These are phyloP conservation scores for Calcarisporium arbuscula DNA, from an alignment of 2,329 filamentous ascomycete species.

Conservation along the genomic window DNA sequence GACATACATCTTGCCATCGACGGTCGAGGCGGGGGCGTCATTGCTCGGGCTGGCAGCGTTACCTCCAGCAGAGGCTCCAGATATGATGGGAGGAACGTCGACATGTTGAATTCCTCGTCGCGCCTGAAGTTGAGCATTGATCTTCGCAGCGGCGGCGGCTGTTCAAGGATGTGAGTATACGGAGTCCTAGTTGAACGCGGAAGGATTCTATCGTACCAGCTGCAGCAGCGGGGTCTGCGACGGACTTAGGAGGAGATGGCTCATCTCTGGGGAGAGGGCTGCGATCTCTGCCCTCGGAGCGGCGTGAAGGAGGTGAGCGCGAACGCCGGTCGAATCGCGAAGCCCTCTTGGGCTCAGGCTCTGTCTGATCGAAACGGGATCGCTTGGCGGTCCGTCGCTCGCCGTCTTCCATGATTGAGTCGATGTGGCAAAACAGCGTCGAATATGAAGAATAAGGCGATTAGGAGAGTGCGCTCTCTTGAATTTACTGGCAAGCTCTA, in stretches of 20 bases:
- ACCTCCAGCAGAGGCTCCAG: constrained; percentile 46
- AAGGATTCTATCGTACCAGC: constrained; percentile 62
- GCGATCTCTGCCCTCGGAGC: constrained; percentile 69
- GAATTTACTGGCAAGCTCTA: too few species aligned
- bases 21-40: constrained; percentile 22
- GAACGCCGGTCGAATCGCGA: constrained; percentile 92
- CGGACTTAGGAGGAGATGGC: constrained; percentile 35
- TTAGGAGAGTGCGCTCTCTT: not conserved
- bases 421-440: not conserved
- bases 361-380: constrained; percentile 90
- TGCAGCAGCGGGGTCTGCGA: constrained; percentile 66
- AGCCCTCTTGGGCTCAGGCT: constrained; percentile 66
- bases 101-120: constrained; percentile 88
- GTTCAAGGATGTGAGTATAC: constrained; percentile 17
- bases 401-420: constrained; percentile 68
- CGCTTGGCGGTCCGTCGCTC: constrained; percentile 70
- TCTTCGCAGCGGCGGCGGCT: constrained; percentile 84
- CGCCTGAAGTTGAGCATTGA: constrained; percentile 76
- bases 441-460: not conserved
- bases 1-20: constrained; percentile 74
- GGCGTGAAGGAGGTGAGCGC: constrained; percentile 66
- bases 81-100: constrained; percentile 79
- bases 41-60: constrained; percentile 32
- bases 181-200: constrained; percentile 3
- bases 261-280: constrained; percentile 59